These are phyloP conservation scores for Corymbia calophylla DNA, from an alignment of 441 rosid genomes.

Conservation along the genomic window DNA sequence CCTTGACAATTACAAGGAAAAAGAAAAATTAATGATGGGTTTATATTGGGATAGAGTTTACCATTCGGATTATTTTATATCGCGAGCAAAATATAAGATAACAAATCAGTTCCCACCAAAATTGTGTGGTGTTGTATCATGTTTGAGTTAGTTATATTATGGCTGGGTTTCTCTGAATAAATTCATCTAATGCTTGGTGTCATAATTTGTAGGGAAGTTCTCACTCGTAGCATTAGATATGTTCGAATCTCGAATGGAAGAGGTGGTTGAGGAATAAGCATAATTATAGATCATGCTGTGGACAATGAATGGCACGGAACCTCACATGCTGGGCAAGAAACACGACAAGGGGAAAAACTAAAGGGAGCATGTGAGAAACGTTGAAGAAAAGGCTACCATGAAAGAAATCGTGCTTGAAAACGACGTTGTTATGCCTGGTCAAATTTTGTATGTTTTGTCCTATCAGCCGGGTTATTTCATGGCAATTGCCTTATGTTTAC, in stretches of 20 bases:
- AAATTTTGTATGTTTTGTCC: background rate
- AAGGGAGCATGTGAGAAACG: background rate
- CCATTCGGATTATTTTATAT: background rate
- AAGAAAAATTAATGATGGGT: background rate
- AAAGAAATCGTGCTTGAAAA: background rate
- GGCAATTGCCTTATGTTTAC: no score
- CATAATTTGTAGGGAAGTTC: background rate
- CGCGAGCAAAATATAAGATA: background rate
- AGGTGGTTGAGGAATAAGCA: background rate
- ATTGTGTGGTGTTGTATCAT: background rate
- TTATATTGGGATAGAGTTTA: background rate
- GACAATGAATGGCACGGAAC: background rate
- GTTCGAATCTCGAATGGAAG: background rate
- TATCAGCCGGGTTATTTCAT: background rate
- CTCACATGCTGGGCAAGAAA: background rate
- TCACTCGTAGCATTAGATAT: background rate
- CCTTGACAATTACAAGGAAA: background rate
- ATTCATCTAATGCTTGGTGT: background rate
- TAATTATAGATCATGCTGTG: background rate
- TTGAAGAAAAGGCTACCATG: background rate
- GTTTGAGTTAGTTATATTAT: background rate
- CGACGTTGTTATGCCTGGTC: background rate
- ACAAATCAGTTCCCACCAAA: background rate
- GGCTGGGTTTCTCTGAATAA: background rate
- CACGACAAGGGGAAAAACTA: background rate